These are phyloP conservation scores for Pichia sp. DNA, from an alignment of 1,139 yeast species.

Conservation along the genomic window DNA sequence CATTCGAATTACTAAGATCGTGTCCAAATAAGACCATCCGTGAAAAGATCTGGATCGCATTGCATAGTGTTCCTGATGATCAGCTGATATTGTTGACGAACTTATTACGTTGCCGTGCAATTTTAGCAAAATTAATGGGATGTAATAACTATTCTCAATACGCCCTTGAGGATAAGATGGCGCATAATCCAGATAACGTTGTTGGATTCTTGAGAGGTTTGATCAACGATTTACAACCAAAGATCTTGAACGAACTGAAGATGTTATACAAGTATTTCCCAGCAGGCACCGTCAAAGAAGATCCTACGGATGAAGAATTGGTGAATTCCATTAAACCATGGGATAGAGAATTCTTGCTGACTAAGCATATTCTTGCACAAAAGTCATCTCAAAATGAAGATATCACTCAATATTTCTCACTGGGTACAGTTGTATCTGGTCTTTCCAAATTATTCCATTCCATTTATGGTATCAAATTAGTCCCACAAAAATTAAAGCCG, in stretches of 20 bases:
- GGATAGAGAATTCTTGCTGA: constrained; percentile 80
- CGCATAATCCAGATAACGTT: constrained; percentile 77
- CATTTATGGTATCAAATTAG: constrained; percentile 79
- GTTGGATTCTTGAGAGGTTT: constrained; percentile 61
- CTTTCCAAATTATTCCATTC: constrained; percentile 65
- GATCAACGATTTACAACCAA: constrained; percentile 48
- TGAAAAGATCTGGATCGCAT: constrained; percentile 68
- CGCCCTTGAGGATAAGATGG: constrained; percentile 89
- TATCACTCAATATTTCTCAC: constrained; percentile 66
- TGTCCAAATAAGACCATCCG: constrained; percentile 61
- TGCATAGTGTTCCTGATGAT: constrained; percentile 53
- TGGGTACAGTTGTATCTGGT: constrained; percentile 88
- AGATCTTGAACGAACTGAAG: constrained; percentile 60
- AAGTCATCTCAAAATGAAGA: constrained; percentile 38
- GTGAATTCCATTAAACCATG: constrained; percentile 66
- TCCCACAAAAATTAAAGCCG: constrained; percentile 41
- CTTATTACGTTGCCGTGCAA: constrained; percentile 64
- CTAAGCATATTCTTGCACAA: constrained; percentile 33
- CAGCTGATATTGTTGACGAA: constrained; percentile 62
- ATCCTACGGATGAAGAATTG: constrained; percentile 37
- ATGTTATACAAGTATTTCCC: constrained; percentile 27
- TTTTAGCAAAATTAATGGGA: constrained; percentile 74
- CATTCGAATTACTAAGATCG: constrained; percentile 62
- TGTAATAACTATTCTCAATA: constrained; percentile 72
- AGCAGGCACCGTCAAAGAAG: constrained; percentile 28